Evolutionary conservation across 2,329 filamentous ascomycete species (phyloP).

Genomic region (Lasiodiplodia gonubiensis): DNA sequence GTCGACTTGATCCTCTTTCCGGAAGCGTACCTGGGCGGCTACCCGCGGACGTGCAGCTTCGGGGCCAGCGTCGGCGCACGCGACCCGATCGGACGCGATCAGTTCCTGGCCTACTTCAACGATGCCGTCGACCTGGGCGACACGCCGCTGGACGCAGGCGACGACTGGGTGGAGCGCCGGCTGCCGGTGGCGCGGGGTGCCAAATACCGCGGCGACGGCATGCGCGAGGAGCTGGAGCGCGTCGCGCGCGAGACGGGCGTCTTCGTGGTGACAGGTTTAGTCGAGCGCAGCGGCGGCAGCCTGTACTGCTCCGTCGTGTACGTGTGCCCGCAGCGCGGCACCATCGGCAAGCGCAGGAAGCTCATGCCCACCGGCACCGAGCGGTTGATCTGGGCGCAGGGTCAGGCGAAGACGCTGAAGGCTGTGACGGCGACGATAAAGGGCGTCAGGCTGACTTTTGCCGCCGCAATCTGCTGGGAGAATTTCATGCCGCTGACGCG

Average conservation of each 20-base stretch:
- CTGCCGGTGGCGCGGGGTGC: conserved; percentile 57
- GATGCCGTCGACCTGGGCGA: conserved; percentile 84
- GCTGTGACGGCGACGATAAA: conserved; percentile 81
- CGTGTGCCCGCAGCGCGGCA: conserved; percentile 73
- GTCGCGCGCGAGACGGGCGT: conserved; percentile 79
- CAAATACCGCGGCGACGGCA: conserved; percentile 71
- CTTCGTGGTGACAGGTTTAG: conserved; percentile 78
- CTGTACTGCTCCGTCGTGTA: conserved; percentile 85
- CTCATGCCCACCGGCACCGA: conserved; percentile 91
- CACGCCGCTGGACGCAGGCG: conserved; percentile 70
- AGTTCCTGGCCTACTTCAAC: conserved; percentile 81
- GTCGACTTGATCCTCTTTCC: conserved; percentile 83
- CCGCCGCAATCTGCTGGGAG: conserved; percentile 93
- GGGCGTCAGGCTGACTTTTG: conserved; percentile 79
- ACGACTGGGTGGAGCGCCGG: conserved; percentile 71
- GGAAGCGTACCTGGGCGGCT: conserved; percentile 90
- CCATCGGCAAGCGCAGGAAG: conserved; percentile 85
- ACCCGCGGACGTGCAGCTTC: conserved; percentile 81
- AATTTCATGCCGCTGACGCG: conserved; percentile 93
- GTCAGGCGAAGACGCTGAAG: conserved; percentile 75
- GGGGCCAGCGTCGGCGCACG: conserved; percentile 76
- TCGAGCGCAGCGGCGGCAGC: conserved; percentile 81
- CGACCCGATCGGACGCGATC: conserved; percentile 72
- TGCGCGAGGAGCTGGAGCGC: conserved; percentile 77
- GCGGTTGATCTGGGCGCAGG: conserved; percentile 87